Conservation (phyloP, 768 basidiomycete species). For the Lyophyllum shimeji region DNA sequence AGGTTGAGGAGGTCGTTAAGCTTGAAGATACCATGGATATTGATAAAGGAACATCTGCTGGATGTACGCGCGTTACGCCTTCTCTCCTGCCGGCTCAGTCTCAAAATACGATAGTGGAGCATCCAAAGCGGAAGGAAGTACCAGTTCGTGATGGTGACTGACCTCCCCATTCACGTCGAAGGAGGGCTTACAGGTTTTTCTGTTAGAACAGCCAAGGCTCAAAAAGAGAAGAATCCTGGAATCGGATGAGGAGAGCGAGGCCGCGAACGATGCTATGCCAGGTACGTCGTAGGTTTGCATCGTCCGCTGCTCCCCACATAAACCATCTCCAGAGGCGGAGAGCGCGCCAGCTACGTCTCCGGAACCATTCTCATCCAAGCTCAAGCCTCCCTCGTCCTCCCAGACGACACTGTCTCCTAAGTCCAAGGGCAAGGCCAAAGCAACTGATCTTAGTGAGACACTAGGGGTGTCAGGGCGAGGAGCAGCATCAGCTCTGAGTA, state of each 20-base stretch:
- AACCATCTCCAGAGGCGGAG: neutral
- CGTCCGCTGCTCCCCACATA: neutral
- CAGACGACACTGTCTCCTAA: constrained; percentile 5
- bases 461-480: constrained; percentile 26
- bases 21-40: constrained; percentile 27
- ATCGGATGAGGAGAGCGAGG: constrained; percentile 52
- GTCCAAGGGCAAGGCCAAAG: constrained; percentile 26
- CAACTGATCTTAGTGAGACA: constrained; percentile 24
- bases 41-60: constrained; percentile 21
- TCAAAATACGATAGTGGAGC: constrained; percentile 25
- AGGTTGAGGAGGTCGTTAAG: constrained; percentile 15
- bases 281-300: constrained; percentile 3
- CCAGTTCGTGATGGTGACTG: constrained; percentile 17
- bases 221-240: constrained; percentile 56
- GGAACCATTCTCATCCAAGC: constrained; percentile 14
- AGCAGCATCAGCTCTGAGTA: constrained; percentile 16
- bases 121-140: constrained; percentile 34
- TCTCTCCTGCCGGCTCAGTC: neutral
- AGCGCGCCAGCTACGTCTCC: constrained; percentile 8
- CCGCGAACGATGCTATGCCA: constrained; percentile 2
- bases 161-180: too few species aligned
- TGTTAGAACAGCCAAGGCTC: constrained; percentile 31
- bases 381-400: constrained; percentile 6
- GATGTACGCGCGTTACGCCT: constrained; percentile 17
- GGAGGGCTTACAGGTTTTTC: neutral